phyloP scores from a whole-genome alignment of 129 eudicot species.

The Tagetes patula region DNA sequence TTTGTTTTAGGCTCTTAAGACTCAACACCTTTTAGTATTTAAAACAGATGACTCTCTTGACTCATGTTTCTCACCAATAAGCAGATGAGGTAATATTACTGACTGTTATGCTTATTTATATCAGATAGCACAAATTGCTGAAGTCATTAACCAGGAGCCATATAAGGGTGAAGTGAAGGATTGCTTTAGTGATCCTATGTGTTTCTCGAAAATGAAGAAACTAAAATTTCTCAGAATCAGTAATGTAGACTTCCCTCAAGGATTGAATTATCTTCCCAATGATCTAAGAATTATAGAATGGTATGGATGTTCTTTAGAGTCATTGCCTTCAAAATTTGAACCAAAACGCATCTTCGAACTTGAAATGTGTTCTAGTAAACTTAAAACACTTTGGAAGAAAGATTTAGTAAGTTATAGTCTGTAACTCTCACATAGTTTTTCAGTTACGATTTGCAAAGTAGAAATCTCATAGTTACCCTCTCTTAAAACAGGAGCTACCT shows the following conservation, averaged over 20 bases:
- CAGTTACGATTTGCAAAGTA: not conserved
- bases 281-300: constrained; percentile 31
- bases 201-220: constrained; percentile 20
- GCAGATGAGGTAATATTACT: not conserved
- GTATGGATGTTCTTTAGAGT: constrained; percentile 30
- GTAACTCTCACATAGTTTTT: not conserved
- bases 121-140: constrained; percentile 5
- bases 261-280: constrained; percentile 25
- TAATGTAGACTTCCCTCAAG: constrained; percentile 4
- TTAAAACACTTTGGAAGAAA: constrained; percentile 24
- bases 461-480: constrained; percentile 1
- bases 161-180: constrained; percentile 10
- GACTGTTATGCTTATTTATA: constrained; percentile 8
- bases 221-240: constrained; percentile 24
- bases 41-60: not conserved
- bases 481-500: constrained; percentile 11
- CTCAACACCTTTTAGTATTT: not conserved
- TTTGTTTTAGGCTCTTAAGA: not conserved
- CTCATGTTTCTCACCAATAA: not conserved
- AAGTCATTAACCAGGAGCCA: constrained; percentile 26
- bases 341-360: constrained; percentile 25
- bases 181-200: not conserved
- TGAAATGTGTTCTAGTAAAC: constrained; percentile 28
- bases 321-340: constrained; percentile 20
- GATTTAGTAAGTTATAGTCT: constrained; percentile 21